These are phyloP conservation scores for Rhodosporidiobolus sp. DNA, from an alignment of 768 basidiomycete species.

Conservation along the genomic window DNA sequence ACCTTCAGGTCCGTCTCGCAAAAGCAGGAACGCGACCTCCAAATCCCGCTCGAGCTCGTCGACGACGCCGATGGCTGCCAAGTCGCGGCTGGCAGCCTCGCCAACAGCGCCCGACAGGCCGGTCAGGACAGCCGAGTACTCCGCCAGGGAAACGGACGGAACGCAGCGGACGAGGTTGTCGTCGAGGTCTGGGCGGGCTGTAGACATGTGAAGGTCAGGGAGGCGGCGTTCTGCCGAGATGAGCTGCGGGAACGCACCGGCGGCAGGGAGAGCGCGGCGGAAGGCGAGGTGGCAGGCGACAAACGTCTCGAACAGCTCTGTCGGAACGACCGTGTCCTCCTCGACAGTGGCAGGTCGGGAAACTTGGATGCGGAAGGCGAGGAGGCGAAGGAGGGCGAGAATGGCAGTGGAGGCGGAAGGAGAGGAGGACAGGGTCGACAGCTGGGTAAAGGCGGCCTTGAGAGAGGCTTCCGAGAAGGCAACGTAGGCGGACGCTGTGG, in stretches of 20 bases:
- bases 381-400: conserved; percentile 19
- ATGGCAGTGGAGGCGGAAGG: not conserved
- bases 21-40: conserved; percentile 6
- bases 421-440: not conserved
- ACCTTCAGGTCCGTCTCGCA: conserved; percentile 34
- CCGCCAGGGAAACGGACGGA: not conserved
- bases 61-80: too few species aligned
- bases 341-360: too few species aligned
- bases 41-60: not conserved
- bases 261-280: not conserved
- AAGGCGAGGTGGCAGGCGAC: conserved; percentile 21
- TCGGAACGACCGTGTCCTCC: not conserved
- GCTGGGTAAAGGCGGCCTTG: not conserved
- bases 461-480: conserved; percentile 1
- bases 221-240: rapidly evolving
- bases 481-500: not conserved
- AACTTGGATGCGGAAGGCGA: conserved; percentile 12
- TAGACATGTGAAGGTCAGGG: too few species aligned
- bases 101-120: not conserved
- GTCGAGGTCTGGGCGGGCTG: not conserved
- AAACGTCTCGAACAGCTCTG: conserved; percentile 15
- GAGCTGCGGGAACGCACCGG: conserved; percentile 4
- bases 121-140: conserved; percentile 1
- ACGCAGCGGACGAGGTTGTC: not conserved
- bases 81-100: not conserved